Evolutionary conservation across 208 protist species (phyloP).

Genomic region (Wallacemonas sp.): DNA sequence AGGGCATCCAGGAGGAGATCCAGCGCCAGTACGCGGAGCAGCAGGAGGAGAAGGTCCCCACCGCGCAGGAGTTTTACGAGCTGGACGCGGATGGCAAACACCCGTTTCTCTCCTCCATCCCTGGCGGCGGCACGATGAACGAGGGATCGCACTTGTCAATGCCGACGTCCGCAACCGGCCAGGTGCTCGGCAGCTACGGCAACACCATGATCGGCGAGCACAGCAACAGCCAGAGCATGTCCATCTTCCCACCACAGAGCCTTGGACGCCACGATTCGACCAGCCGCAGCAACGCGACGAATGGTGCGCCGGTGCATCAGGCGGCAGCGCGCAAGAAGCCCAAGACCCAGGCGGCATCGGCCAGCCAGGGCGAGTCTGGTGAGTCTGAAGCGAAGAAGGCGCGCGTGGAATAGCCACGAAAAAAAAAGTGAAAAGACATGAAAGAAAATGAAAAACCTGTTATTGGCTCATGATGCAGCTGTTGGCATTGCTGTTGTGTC

Average conservation of each 20-base stretch:
- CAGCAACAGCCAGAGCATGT: slow-evolving; percentile 73
- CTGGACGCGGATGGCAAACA: slow-evolving; percentile 37
- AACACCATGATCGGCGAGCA: not conserved
- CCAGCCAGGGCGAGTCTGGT: slow-evolving; percentile 6
- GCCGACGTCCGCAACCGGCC: slow-evolving; percentile 61
- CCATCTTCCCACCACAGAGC: slow-evolving; percentile 71
- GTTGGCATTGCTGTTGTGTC: too few relatives aligned
- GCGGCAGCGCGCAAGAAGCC: slow-evolving; percentile 75
- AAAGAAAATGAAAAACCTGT: too few relatives aligned
- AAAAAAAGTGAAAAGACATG: not conserved
- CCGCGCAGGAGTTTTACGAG: slow-evolving; percentile 62
- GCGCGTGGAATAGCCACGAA: slow-evolving; percentile 19
- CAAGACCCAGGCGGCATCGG: slow-evolving; percentile 28
- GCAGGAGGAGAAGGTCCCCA: slow-evolving; percentile 56
- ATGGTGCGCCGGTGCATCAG: slow-evolving; percentile 49
- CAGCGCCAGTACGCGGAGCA: slow-evolving; percentile 69
- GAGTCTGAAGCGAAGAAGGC: slow-evolving; percentile 33
- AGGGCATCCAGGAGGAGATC: slow-evolving; percentile 66
- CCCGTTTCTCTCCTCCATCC: slow-evolving; percentile 69
- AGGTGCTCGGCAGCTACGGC: slow-evolving; percentile 33
- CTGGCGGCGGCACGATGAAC: slow-evolving; percentile 30
- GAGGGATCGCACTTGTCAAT: slow-evolving; percentile 72
- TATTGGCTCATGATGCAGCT: too few relatives aligned
- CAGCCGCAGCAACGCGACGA: slow-evolving; percentile 36
- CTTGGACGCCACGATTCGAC: slow-evolving; percentile 16